phyloP scores from a whole-genome alignment of 164 flowering plant species.

The Tetrastigma voinierianum region DNA sequence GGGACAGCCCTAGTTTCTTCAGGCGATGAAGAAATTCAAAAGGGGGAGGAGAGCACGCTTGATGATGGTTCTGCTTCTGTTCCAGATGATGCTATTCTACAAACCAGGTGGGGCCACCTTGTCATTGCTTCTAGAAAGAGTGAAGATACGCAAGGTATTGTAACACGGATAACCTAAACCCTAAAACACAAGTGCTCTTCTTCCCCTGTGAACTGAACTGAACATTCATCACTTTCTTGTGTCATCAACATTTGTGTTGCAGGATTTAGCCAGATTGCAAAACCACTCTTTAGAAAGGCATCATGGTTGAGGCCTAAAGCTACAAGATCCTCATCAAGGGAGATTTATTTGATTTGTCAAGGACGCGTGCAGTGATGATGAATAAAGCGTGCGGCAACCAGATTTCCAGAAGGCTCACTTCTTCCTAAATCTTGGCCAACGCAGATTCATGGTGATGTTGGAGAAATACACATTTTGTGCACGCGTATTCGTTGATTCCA shows the following conservation, averaged over 20 bases:
- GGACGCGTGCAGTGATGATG: slow-evolving; percentile 18
- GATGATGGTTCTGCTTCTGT: slow-evolving; percentile 16
- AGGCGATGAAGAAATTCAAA: slow-evolving; percentile 19
- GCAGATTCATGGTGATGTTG: no score
- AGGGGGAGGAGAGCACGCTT: slow-evolving; percentile 23
- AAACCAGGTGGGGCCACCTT: slow-evolving; percentile 74
- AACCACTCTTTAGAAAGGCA: slow-evolving; percentile 68
- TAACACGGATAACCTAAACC: no score
- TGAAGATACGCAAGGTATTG: slow-evolving; percentile 83
- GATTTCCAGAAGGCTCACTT: no score
- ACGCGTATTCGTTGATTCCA: no score
- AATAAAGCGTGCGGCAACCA: no score
- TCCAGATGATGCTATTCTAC: slow-evolving; percentile 40
- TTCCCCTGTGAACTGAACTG: neutral
- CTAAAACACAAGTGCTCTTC: neutral
- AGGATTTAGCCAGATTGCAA: slow-evolving; percentile 73
- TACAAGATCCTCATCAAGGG: slow-evolving; percentile 85
- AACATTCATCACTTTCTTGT: slow-evolving; percentile 2
- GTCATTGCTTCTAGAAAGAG: slow-evolving; percentile 86
- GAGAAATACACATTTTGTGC: no score
- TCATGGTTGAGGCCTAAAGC: slow-evolving; percentile 96
- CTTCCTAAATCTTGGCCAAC: no score
- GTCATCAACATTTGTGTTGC: slow-evolving; percentile 16
- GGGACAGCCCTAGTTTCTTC: slow-evolving; percentile 20
- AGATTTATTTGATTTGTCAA: slow-evolving; percentile 93